Evolutionary conservation across 1,284 basidiomycete species (phyloP), one percentile per base, ranked within the genome.

Genomic region (Microbotryum scabiosae): DNA sequence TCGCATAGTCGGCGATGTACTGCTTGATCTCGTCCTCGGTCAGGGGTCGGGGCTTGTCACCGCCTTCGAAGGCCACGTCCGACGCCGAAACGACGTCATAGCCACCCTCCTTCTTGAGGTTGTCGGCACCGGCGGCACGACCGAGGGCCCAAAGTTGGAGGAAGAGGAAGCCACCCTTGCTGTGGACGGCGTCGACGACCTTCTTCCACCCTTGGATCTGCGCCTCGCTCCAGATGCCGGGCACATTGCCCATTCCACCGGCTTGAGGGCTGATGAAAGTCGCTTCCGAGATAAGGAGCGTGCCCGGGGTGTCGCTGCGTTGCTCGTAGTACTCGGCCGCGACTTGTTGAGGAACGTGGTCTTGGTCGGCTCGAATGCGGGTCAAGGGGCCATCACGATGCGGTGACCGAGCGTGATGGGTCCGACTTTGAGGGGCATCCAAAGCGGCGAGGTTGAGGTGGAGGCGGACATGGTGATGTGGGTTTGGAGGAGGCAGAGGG

Each of bases 61-160:
- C 71, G 54, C 80, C 78, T 18, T 74, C 71, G n/a, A 80, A 58
- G 3, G 72, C 76, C 73, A 44, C 47, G 25, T 36, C 76, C 73
- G 60, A 74, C 66, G 65, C 77, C 54, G 70, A 76, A 4, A 78
- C 77, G 18, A 62, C 61, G 50, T 54, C 52, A 45, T 10, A 50
- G 23, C 25, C 44, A 28, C 63, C 69, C 46, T 71, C 72, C 18
- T 72, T 65, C 41, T 72, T 65, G 9, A 71, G 66, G 20, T 67
- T 65, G 23, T 73, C 60, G 2, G 73, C 69, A 20, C 71, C 57
- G 16, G 77, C 76, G 4, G 76, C 71, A 32, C 79, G 74, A 6
- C 80, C 81, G 30, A 79, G 70, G 0, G 79, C 79, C 80, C 79
- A 80, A 3, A 82, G 71, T 67, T 83, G 81, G 12, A 74, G 28